Evolutionary conservation across 176 grass and related monocot species (phyloP).

Genomic region (Hordeum marinum): DNA sequence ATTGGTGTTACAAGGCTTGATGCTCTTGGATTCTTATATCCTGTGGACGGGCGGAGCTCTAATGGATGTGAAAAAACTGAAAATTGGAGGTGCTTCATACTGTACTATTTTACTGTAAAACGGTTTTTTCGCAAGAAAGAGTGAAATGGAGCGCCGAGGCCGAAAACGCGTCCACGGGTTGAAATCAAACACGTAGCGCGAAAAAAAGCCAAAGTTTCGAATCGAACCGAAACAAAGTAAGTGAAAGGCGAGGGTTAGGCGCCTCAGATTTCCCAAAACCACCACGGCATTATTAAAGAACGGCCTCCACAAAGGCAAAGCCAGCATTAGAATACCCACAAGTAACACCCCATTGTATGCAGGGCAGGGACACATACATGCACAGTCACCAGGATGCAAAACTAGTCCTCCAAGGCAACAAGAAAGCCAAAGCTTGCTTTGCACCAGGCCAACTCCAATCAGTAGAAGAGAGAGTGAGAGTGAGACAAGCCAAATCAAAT

Average conservation of each 20-base stretch:
- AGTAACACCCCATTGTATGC: constrained; percentile 22
- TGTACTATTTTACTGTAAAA: neutral
- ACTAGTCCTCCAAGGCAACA: neutral
- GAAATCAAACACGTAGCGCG: neutral
- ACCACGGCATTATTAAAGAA: constrained; percentile 15
- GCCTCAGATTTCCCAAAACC: constrained; percentile 10
- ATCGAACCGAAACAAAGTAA: neutral
- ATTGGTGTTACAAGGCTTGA: neutral
- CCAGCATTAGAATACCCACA: constrained; percentile 35
- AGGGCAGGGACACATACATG: constrained; percentile 16
- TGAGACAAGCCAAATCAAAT: constrained; percentile 25
- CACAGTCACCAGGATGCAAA: constrained; percentile 42
- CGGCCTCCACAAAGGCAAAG: constrained; percentile 33
- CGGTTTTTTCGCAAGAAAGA: neutral
- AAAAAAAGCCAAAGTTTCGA: constrained; percentile 5
- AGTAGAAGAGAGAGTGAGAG: constrained; percentile 26
- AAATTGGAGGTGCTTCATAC: neutral
- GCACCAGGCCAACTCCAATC: constrained; percentile 39
- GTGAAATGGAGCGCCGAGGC: neutral
- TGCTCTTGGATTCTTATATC: neutral
- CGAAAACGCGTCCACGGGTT: constrained; percentile 2
- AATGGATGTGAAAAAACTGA: neutral
- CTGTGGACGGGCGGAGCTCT: neutral
- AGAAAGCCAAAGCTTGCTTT: constrained; percentile 17
- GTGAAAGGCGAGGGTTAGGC: neutral